These are phyloP conservation scores for Blastocystis sp. DNA, from an alignment of 352 stramenopile species.

Conservation along the genomic window DNA sequence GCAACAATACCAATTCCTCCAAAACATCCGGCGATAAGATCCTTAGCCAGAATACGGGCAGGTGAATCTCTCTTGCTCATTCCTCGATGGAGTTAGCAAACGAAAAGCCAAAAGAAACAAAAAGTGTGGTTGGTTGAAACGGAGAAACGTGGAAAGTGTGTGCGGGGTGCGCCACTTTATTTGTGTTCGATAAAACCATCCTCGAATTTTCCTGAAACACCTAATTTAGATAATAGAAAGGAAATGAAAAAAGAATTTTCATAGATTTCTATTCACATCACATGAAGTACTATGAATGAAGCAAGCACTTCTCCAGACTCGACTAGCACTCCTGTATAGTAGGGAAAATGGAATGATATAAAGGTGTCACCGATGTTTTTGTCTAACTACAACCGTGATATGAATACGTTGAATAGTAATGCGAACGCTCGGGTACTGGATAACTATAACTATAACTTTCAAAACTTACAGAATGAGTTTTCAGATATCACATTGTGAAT, in stretches of 20 bases:
- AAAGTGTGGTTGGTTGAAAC: constrained; percentile 47
- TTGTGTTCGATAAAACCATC: background rate
- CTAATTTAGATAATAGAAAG: no score
- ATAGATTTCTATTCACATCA: no score
- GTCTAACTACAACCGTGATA: background rate
- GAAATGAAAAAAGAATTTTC: no score
- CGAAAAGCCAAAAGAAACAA: background rate
- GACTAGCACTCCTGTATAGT: no score
- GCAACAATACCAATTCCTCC: constrained; percentile 68
- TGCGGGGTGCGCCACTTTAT: background rate
- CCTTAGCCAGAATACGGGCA: constrained; percentile 53
- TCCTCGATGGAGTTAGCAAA: background rate
- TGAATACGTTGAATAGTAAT: background rate
- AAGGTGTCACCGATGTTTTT: background rate
- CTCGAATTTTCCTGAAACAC: background rate
- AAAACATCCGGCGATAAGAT: constrained; percentile 67
- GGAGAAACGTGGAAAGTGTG: constrained; percentile 27
- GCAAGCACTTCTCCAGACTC: no score
- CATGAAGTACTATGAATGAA: no score
- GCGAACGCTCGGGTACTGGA: constrained; percentile 52
- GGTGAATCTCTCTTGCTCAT: constrained; percentile 55
- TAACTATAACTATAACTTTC: constrained; percentile 64
- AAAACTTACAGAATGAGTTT: constrained; percentile 34
- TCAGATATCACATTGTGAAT: constrained; percentile 29
- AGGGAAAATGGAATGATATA: background rate